Conservation (phyloP, 495 filamentous ascomycete genomes). For the Penicillium pulvis region DNA sequence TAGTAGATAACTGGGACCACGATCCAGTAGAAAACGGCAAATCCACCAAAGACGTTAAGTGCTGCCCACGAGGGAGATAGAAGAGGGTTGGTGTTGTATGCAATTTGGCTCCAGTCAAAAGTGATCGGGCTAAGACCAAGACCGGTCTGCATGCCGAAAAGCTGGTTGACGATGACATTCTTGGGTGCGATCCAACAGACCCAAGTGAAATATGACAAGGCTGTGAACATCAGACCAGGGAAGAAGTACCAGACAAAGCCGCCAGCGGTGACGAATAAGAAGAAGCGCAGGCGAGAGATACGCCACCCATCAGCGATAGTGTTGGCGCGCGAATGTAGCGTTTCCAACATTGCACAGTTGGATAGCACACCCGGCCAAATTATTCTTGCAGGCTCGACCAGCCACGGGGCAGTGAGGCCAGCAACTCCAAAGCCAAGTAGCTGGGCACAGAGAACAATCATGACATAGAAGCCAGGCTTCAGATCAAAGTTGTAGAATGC, state of each 20-base stretch:
- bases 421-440: slow-evolving; percentile 66
- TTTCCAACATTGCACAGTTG: slow-evolving; percentile 41
- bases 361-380: slow-evolving; percentile 40
- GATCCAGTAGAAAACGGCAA: slow-evolving; percentile 38
- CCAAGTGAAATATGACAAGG: slow-evolving; percentile 83
- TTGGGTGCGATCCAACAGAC: slow-evolving; percentile 84
- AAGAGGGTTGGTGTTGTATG: slow-evolving; percentile 41
- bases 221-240: slow-evolving; percentile 78
- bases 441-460: slow-evolving; percentile 64
- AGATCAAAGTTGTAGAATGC: slow-evolving; percentile 63
- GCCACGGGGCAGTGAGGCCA: slow-evolving; percentile 60
- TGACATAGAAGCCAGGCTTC: slow-evolving; percentile 58
- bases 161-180: slow-evolving; percentile 72
- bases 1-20: slow-evolving; percentile 39
- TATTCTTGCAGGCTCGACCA: slow-evolving; percentile 61
- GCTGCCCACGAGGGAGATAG: slow-evolving; percentile 47
- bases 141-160: slow-evolving; percentile 79
- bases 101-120: slow-evolving; percentile 70
- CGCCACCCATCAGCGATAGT: slow-evolving; percentile 57
- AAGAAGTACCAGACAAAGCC: slow-evolving; percentile 73
- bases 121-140: slow-evolving; percentile 81
- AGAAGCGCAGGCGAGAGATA: slow-evolving; percentile 63
- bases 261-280: slow-evolving; percentile 50
- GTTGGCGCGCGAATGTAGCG: slow-evolving; percentile 38
- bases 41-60: slow-evolving; percentile 56